phyloP scores from a whole-genome alignment of 2,329 filamentous ascomycete genomes.

The Trichoderma asperellum region DNA sequence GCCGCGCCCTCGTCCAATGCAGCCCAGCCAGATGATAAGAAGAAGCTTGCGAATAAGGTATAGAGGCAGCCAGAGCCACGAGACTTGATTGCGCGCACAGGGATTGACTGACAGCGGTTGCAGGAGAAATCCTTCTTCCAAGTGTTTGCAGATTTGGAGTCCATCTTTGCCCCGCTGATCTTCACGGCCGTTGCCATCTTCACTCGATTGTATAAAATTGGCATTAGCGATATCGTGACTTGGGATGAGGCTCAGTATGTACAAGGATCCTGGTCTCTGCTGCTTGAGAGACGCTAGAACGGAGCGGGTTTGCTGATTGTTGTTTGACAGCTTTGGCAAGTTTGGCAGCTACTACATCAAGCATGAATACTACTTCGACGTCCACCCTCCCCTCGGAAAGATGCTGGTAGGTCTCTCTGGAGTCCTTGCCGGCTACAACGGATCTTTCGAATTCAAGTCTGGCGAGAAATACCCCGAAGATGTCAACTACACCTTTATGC shows the following conservation, averaged over 20 bases:
- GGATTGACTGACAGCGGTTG: conserved; percentile 33
- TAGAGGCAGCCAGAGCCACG: not conserved
- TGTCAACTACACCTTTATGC: conserved; percentile 98
- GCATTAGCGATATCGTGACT: conserved; percentile 67
- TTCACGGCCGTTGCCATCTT: conserved; percentile 66
- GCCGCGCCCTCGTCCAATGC: conserved; percentile 42
- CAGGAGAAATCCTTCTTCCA: conserved; percentile 62
- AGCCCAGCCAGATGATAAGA: conserved; percentile 60
- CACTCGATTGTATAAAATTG: conserved; percentile 71
- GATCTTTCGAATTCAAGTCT: conserved; percentile 99
- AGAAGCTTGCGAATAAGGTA: conserved; percentile 63
- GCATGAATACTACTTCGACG: conserved; percentile 94
- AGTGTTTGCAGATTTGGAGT: conserved; percentile 66
- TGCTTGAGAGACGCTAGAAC: not conserved
- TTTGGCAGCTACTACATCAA: conserved; percentile 99
- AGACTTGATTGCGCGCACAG: not conserved
- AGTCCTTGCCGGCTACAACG: conserved; percentile 96
- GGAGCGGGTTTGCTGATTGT: conserved; percentile 28
- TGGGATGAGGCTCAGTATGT: conserved; percentile 70
- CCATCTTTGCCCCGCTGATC: conserved; percentile 63
- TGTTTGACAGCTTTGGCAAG: conserved; percentile 74
- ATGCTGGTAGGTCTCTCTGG: conserved; percentile 97
- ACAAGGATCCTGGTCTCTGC: not conserved
- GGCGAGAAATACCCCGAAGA: conserved; percentile 93
- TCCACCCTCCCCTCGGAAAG: conserved; percentile 94